A percentile compares a stretch with the other conserved stretches of the same genome.
Evolutionary conservation across 2,329 filamentous ascomycete species (phyloP).

Genomic region (Orbilia blumenaviensis): DNA sequence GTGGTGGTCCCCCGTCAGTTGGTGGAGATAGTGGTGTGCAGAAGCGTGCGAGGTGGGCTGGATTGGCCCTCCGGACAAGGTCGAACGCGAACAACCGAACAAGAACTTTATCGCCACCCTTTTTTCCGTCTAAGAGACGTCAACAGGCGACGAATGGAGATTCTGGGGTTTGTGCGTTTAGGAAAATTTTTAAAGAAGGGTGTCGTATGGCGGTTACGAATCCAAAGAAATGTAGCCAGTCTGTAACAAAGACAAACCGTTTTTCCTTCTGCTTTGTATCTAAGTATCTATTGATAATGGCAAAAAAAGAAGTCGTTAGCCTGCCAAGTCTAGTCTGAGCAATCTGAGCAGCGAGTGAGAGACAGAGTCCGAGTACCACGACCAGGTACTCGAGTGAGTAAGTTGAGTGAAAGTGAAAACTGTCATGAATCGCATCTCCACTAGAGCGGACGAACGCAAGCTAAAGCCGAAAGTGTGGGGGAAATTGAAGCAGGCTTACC

Average conservation of each 20-base stretch:
- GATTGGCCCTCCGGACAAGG: slow-evolving; percentile 7
- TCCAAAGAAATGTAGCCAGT: too few species aligned
- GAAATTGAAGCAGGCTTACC: slow-evolving; percentile 41
- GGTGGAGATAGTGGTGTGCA: slow-evolving; percentile 17
- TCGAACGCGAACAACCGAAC: slow-evolving; percentile 33
- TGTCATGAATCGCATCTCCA: slow-evolving; percentile 19
- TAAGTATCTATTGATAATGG: background rate
- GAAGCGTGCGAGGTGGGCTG: slow-evolving; percentile 32
- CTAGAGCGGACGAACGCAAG: background rate
- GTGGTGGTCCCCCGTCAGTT: slow-evolving; percentile 1
- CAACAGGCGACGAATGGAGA: slow-evolving; percentile 18
- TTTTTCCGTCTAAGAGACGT: background rate
- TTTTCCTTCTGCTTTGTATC: background rate
- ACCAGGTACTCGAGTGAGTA: too few species aligned
- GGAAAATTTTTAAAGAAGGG: background rate
- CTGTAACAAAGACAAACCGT: background rate
- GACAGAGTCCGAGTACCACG: too few species aligned
- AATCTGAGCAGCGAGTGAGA: slow-evolving; percentile 1
- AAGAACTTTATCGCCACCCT: slow-evolving; percentile 48
- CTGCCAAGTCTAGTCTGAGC: slow-evolving; percentile 24
- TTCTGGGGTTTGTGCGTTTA: background rate
- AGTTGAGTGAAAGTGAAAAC: too few species aligned
- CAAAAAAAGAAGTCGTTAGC: background rate
- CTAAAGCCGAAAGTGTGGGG: slow-evolving; percentile 20
- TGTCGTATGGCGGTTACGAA: slow-evolving; percentile 15